Conservation (phyloP, 2,329 filamentous ascomycete species). For the Scytalidium sp. region DNA sequence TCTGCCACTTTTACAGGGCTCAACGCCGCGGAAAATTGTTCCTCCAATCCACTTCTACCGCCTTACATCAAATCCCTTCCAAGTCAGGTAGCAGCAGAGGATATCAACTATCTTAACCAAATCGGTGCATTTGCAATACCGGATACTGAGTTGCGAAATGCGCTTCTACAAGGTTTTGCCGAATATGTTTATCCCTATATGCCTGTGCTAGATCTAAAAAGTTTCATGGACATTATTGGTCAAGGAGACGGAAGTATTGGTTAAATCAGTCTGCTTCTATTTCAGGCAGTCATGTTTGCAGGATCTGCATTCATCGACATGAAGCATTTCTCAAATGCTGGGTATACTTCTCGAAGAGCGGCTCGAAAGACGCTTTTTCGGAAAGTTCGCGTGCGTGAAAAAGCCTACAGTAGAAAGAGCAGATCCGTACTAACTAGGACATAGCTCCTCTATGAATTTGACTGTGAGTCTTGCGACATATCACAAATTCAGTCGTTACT, state of each 20-base stretch:
- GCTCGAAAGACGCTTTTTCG: constrained; percentile 83
- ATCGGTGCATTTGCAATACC: constrained; percentile 82
- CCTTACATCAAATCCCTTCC: constrained; percentile 76
- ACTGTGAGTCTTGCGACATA: constrained; percentile 84
- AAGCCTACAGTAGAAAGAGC: background rate
- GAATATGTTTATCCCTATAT: constrained; percentile 90
- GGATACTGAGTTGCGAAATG: constrained; percentile 65
- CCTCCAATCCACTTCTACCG: constrained; percentile 36
- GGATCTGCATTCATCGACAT: constrained; percentile 81
- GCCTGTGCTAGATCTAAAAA: constrained; percentile 70
- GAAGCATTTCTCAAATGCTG: constrained; percentile 69
- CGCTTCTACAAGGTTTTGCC: constrained; percentile 74
- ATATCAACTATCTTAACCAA: constrained; percentile 73
- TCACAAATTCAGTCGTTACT: constrained; percentile 80
- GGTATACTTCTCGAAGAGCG: constrained; percentile 71
- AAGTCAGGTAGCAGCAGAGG: constrained; percentile 69
- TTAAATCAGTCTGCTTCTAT: constrained; percentile 74
- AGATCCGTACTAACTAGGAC: background rate
- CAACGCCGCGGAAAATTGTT: background rate
- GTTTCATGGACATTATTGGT: constrained; percentile 39
- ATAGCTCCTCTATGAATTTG: constrained; percentile 78
- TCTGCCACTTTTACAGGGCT: background rate
- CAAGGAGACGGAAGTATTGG: background rate
- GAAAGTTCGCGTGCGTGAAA: constrained; percentile 54
- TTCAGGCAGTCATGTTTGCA: constrained; percentile 90